A percentile compares a stretch with the other conserved stretches of the same genome.
phyloP scores from a whole-genome alignment of 2,329 filamentous ascomycete genomes.

The Aspergillus sp. region DNA sequence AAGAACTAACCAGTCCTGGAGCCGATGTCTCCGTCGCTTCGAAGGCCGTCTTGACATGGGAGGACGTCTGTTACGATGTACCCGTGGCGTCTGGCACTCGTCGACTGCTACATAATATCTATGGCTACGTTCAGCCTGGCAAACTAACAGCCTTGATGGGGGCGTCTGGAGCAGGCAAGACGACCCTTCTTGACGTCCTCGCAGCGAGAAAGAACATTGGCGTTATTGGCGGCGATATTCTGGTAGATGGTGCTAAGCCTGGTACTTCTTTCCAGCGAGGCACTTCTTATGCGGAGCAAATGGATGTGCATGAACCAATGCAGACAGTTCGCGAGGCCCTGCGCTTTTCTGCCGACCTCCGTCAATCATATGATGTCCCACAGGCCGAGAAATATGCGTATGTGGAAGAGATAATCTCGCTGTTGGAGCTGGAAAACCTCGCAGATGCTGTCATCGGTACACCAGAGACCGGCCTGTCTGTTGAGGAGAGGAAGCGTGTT shows the following conservation, averaged over 20 bases:
- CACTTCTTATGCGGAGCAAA: conserved; percentile 65
- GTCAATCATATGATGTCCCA: conserved; percentile 60
- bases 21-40: conserved; percentile 53
- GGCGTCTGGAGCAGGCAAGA: conserved; percentile 74
- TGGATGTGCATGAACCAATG: conserved; percentile 63
- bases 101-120: conserved; percentile 47
- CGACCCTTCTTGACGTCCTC: conserved; percentile 77
- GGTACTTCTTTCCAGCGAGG: conserved; percentile 63
- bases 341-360: conserved; percentile 64
- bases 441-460: conserved; percentile 66
- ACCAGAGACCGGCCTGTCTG: conserved; percentile 58
- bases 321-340: conserved; percentile 65
- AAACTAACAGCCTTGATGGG: conserved; percentile 53
- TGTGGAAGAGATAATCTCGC: conserved; percentile 64
- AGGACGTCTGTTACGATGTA: conserved; percentile 51
- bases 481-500: conserved; percentile 47
- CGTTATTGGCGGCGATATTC: conserved; percentile 61
- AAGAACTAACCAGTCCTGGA: conserved; percentile 35
- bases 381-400: conserved; percentile 63
- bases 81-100: conserved; percentile 48
- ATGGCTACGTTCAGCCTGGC: conserved; percentile 52
- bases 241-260: conserved; percentile 60
- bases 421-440: conserved; percentile 65
- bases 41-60: conserved; percentile 57
- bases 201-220: conserved; percentile 65